Evolutionary conservation across 148 eudicot genomes (phyloP).

Genomic region (Selenicereus undatus): DNA sequence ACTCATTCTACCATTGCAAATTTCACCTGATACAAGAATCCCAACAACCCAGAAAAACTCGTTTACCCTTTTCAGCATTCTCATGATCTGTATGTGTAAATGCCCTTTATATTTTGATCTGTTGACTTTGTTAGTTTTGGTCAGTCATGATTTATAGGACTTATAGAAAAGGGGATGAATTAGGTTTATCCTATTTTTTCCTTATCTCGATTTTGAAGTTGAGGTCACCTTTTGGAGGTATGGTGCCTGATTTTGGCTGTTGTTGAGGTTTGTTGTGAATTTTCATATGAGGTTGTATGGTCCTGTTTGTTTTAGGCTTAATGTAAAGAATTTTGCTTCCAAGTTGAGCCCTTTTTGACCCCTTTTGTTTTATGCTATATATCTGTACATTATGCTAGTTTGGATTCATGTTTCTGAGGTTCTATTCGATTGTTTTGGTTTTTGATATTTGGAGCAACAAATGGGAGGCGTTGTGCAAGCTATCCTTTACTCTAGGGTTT

Average conservation of each 20-base stretch:
- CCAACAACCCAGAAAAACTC: slow-evolving; percentile 28
- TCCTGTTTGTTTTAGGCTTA: neutral
- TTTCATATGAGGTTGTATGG: neutral
- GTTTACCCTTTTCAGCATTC: slow-evolving; percentile 19
- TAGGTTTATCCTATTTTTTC: slow-evolving; percentile 23
- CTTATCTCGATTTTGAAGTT: slow-evolving; percentile 2
- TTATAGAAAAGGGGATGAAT: neutral
- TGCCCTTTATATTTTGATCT: neutral
- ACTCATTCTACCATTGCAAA: slow-evolving; percentile 6
- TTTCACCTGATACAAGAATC: slow-evolving; percentile 25
- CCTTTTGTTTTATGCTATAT: neutral
- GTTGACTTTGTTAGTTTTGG: slow-evolving; percentile 1
- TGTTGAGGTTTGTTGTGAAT: neutral
- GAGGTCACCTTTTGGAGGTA: neutral
- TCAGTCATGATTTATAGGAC: neutral
- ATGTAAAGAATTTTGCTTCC: neutral
- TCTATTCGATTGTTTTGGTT: neutral
- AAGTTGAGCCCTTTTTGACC: neutral
- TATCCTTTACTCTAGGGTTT: slow-evolving; percentile 21
- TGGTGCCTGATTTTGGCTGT: slow-evolving; percentile 10
- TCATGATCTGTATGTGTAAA: slow-evolving; percentile 55
- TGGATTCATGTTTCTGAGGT: slow-evolving; percentile 7
- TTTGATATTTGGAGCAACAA: neutral
- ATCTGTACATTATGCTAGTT: neutral
- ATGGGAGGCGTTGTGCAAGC: slow-evolving; percentile 12